Conservation (phyloP, 768 basidiomycete genomes). For the Boletus sensibilis region DNA sequence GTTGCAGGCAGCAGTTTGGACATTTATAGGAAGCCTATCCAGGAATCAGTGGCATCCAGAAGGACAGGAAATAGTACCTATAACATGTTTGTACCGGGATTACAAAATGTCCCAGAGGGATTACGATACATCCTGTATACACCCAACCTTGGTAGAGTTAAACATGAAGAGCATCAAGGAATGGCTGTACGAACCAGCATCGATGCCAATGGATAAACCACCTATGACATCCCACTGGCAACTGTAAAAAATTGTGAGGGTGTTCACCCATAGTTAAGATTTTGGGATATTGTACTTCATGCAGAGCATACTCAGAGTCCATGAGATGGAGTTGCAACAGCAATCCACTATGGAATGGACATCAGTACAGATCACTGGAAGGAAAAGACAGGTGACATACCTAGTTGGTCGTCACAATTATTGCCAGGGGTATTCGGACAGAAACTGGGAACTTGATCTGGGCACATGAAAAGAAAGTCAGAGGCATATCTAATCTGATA, state of each 20-base stretch:
- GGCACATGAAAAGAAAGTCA: not conserved
- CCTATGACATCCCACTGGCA: conserved; percentile 23
- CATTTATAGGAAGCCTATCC: conserved; percentile 20
- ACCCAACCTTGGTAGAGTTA: conserved; percentile 5
- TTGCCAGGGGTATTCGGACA: conserved; percentile 24
- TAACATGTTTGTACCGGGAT: conserved; percentile 23
- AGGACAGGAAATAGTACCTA: not conserved
- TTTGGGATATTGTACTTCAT: conserved; percentile 16
- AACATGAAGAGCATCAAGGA: not conserved
- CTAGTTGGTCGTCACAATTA: conserved; percentile 25
- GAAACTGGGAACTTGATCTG: conserved; percentile 25
- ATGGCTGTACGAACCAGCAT: conserved; percentile 12
- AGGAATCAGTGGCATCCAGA: not conserved
- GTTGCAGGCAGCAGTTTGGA: conserved; percentile 25
- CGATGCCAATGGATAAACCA: conserved; percentile 7
- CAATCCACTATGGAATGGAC: conserved; percentile 16
- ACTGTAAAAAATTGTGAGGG: conserved; percentile 5
- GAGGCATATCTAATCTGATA: not conserved
- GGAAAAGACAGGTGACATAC: conserved; percentile 6
- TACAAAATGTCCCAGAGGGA: conserved; percentile 9
- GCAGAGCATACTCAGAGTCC: conserved; percentile 29
- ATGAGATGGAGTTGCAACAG: conserved; percentile 31
- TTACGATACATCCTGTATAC: conserved; percentile 11
- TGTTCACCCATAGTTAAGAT: not conserved
- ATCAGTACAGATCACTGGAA: not conserved